Percentiles rank a stretch among this genome's conserved stretches.
Evolutionary conservation across 495 filamentous ascomycete genomes (phyloP).

Genomic region (Recurvomyces mirabilis): DNA sequence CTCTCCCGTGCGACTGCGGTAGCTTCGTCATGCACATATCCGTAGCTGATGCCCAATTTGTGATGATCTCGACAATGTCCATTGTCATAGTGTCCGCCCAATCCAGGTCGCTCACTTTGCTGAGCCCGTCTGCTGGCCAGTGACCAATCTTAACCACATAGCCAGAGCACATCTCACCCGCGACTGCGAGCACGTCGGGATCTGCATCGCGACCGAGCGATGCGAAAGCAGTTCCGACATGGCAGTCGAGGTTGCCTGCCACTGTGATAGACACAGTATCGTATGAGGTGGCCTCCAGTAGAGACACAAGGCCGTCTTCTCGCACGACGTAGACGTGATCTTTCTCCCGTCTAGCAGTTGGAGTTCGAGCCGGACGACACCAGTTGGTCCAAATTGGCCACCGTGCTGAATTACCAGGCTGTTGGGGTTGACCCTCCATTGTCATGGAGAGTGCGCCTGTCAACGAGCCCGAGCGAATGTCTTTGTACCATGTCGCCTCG

Average conservation of each 20-base stretch:
- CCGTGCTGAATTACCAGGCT: constrained; percentile 15
- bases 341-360: neutral
- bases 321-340: constrained; percentile 30
- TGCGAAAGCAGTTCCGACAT: constrained; percentile 58
- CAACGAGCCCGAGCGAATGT: constrained; percentile 9
- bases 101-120: constrained; percentile 30
- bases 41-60: constrained; percentile 74
- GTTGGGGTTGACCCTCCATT: neutral
- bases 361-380: constrained; percentile 19
- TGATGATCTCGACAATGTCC: constrained; percentile 45
- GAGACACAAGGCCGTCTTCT: constrained; percentile 37
- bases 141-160: constrained; percentile 10
- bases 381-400: constrained; percentile 28
- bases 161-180: constrained; percentile 72
- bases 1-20: constrained; percentile 8
- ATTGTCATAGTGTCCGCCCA: constrained; percentile 31
- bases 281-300: constrained; percentile 24
- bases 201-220: constrained; percentile 39
- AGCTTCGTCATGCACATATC: constrained; percentile 41
- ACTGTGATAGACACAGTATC: constrained; percentile 28
- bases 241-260: constrained; percentile 49
- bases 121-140: constrained; percentile 29
- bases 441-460: neutral
- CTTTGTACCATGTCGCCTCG: constrained; percentile 4
- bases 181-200: constrained; percentile 67